A percentile compares a stretch with the other conserved stretches of the same genome.
Conservation (phyloP, 78 protist genomes). For the Dictyostelium firmibasis region DNA sequence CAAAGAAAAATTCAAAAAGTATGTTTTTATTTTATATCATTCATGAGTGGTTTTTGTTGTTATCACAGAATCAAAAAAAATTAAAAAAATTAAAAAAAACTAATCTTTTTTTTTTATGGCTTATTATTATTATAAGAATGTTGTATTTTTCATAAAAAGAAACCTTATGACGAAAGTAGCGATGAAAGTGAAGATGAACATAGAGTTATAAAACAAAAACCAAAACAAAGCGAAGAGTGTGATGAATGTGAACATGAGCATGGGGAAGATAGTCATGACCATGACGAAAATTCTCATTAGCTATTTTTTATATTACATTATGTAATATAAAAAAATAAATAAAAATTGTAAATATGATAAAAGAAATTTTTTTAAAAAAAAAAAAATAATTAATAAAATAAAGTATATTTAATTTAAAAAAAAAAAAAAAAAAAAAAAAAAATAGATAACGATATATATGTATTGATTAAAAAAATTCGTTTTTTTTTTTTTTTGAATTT, state of each 20-base stretch:
- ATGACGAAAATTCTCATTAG: neutral
- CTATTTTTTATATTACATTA: no score
- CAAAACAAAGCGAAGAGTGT: neutral
- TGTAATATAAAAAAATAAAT: no score
- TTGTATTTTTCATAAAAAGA: slow-evolving; percentile 77
- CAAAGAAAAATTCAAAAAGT: slow-evolving; percentile 65
- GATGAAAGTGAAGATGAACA: slow-evolving; percentile 54
- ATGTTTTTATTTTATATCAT: neutral
- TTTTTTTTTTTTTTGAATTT: no score
- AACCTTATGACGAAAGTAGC: slow-evolving; percentile 73
- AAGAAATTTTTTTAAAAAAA: no score
- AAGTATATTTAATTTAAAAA: neutral
- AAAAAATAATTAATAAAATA: neutral
- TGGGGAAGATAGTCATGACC: neutral
- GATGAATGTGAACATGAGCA: neutral
- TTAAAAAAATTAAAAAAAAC: neutral
- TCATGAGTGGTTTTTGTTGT: neutral
- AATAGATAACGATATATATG: neutral
- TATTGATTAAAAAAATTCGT: no score
- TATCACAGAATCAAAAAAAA: no score
- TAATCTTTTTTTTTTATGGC: neutral
- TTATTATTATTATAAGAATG: slow-evolving; percentile 12
- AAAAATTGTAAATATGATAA: no score
- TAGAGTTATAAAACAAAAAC: neutral
- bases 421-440: neutral